Percentiles rank a stretch among this genome's conserved stretches.
These are phyloP conservation scores for Leishmania amazonensis DNA, from an alignment of 208 protist species.

Conservation along the genomic window DNA sequence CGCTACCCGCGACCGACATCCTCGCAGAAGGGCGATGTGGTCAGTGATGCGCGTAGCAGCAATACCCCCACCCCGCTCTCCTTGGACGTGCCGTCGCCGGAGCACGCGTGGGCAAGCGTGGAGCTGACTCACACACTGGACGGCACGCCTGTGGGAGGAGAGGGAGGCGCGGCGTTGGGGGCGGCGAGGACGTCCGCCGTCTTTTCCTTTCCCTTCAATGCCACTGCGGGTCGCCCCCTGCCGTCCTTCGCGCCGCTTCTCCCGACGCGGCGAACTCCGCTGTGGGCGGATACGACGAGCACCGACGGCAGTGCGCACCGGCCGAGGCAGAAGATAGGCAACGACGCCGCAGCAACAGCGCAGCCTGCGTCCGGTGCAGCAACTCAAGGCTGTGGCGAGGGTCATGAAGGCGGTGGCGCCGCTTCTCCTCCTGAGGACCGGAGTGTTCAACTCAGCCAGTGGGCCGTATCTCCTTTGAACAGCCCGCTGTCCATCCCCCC, in stretches of 20 bases:
- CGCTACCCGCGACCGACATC: neutral
- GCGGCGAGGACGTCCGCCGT: neutral
- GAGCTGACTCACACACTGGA: neutral
- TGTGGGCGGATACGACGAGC: neutral
- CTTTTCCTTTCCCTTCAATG: conserved; percentile 16
- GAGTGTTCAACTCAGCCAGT: neutral
- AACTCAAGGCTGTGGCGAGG: neutral
- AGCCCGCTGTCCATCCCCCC: neutral
- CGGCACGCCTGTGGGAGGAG: neutral
- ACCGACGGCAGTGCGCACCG: neutral
- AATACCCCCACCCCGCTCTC: neutral
- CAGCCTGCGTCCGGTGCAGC: conserved; percentile 4
- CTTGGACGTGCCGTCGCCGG: conserved; percentile 26
- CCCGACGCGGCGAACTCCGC: neutral
- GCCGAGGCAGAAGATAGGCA: neutral
- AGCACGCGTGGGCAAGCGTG: conserved; percentile 14
- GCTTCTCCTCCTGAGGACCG: neutral
- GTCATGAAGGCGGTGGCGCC: neutral
- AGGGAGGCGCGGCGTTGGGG: neutral
- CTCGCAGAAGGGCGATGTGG: conserved; percentile 5
- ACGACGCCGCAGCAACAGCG: neutral
- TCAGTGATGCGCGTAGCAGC: neutral
- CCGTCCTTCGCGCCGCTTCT: conserved; percentile 17
- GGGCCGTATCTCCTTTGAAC: neutral
- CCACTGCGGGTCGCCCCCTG: neutral